Evolutionary conservation across 2,329 filamentous ascomycete species (phyloP), one percentile per base, ranked within the genome.

Genomic region (Bipolaris gigantea): DNA sequence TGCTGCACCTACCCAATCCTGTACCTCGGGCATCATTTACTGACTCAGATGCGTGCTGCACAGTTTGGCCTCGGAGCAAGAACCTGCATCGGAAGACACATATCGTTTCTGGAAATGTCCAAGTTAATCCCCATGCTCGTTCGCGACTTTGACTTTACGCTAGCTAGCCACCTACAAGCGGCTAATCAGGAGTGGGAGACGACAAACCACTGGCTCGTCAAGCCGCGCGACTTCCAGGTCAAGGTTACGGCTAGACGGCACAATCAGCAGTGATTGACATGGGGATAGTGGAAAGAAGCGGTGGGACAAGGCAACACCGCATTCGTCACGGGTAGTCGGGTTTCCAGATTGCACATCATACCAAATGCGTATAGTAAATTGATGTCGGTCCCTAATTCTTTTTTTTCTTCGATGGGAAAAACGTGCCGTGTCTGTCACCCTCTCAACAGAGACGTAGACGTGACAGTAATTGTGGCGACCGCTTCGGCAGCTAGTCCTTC

Each of bases 41-140:
- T 54, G 25, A 54, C 51, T 16, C 10, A 16, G 21, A 44, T 18
- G 11, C 13, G 25, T 34, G 21, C 34, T 35, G 42, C 45, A 55
- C 36, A 57, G 55, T 58, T 58, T 48, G 61, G 61, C 30, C 48
- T 52, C 27, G 63, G 63, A n/a, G 58, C 61, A 2, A 41, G 63
- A 23, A 63, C 55, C 4, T 64, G 63, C 35, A 60, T 66, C 11
- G 62, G 62, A 3, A 53, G 57, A 9, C 59, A 64, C 25, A 59
- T 66, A 4, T 53, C 59, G 3, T 32, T 49, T 18, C 38, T 59
- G 35, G 49, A 61, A 43, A 55, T 50, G 45, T 42, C 39, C 11
- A 58, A 58, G 36, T 57, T 51, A 27, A 45, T 49, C 11, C 56
- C 56, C 16, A 46, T 43, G 48, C 42, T 63, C 5, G 50, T 63